A percentile compares a stretch with the other conserved stretches of the same genome.
Evolutionary conservation across 208 protist species (phyloP).

Genomic region (Crithidia fasciculata): DNA sequence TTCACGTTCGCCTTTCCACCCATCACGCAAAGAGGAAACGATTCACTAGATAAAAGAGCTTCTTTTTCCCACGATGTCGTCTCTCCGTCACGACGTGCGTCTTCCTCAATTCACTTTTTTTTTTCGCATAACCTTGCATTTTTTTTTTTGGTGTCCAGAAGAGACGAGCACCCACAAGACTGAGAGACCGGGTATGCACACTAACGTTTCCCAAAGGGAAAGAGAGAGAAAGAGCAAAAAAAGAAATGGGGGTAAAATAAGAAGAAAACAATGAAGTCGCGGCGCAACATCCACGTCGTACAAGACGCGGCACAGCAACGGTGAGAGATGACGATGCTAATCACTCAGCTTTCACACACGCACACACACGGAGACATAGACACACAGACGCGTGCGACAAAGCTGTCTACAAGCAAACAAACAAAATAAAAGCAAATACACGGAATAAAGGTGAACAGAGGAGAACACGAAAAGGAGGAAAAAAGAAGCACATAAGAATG

Average conservation of each 20-base stretch:
- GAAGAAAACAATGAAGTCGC: background rate
- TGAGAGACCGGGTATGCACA: background rate
- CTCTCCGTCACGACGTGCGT: too few species aligned
- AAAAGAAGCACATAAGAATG: constrained; percentile 6
- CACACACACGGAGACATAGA: background rate
- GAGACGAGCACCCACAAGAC: background rate
- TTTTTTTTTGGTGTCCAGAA: too few species aligned
- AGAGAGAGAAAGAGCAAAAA: background rate
- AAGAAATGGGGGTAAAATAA: background rate
- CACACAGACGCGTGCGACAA: background rate
- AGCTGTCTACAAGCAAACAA: background rate
- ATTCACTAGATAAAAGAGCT: too few species aligned
- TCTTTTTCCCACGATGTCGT: too few species aligned
- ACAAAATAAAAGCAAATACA: constrained; percentile 5
- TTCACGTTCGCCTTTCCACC: too few species aligned
- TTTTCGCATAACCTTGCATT: too few species aligned
- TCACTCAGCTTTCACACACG: too few species aligned
- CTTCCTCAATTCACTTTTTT: too few species aligned
- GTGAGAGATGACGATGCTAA: too few species aligned
- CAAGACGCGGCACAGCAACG: too few species aligned
- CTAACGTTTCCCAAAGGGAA: background rate
- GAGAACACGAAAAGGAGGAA: constrained; percentile 4
- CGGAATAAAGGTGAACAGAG: constrained; percentile 3
- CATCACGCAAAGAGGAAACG: too few species aligned
- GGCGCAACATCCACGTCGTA: too few species aligned